Evolutionary conservation across 2,329 filamentous ascomycete genomes (phyloP).

Genomic region (Coniochaeta ligniaria): DNA sequence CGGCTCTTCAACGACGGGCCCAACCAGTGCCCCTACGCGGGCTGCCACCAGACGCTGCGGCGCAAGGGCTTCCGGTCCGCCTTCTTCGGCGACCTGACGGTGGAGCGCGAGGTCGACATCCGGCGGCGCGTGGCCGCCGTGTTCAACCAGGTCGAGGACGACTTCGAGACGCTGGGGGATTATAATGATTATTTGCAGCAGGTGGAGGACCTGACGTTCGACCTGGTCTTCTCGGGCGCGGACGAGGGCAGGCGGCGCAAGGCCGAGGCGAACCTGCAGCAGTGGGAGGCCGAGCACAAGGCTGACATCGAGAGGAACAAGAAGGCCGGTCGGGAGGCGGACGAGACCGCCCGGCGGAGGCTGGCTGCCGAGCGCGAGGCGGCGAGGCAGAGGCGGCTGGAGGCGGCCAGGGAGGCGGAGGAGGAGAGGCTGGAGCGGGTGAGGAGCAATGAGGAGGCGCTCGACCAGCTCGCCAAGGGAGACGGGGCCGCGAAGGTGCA

Average conservation of each 20-base stretch:
- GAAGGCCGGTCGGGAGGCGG: constrained; percentile 44
- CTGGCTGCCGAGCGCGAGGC: constrained; percentile 61
- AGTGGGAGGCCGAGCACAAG: constrained; percentile 69
- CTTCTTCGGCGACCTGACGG: constrained; percentile 80
- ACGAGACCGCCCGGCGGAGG: constrained; percentile 44
- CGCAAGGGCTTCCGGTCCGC: constrained; percentile 78
- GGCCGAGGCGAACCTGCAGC: constrained; percentile 43
- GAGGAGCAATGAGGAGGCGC: constrained; percentile 59
- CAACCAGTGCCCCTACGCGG: constrained; percentile 84
- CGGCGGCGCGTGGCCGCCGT: constrained; percentile 69
- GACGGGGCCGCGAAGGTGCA: constrained; percentile 56
- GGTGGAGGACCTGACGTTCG: constrained; percentile 84
- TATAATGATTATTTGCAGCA: constrained; percentile 95
- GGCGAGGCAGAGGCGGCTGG: constrained; percentile 53
- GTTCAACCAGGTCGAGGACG: constrained; percentile 84
- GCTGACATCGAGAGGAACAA: constrained; percentile 58
- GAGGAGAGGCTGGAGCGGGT: constrained; percentile 59
- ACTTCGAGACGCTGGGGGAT: constrained; percentile 76
- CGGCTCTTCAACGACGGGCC: constrained; percentile 90
- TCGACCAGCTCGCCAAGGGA: constrained; percentile 57
- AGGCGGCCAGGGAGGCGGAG: constrained; percentile 60
- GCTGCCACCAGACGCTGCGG: constrained; percentile 79
- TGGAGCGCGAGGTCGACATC: constrained; percentile 93
- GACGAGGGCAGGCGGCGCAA: constrained; percentile 47
- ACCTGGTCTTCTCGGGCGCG: constrained; percentile 65